Evolutionary conservation across 106 monocot genomes (phyloP).

Genomic region (Platanthera zijinensis): DNA sequence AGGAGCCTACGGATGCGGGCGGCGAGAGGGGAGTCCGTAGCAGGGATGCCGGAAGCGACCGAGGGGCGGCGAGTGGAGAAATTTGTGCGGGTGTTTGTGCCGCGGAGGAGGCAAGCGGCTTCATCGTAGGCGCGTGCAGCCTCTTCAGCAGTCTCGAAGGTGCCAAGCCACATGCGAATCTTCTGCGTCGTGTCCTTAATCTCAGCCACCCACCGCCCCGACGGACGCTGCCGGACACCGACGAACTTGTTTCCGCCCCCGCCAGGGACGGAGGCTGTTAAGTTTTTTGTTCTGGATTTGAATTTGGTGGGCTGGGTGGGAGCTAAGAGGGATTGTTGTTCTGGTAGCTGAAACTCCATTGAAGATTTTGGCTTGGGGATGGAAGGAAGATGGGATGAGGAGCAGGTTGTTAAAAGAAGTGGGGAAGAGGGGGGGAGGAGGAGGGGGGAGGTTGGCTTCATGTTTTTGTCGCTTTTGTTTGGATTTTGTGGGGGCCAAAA

Average conservation of each 20-base stretch:
- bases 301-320: conserved; percentile 6
- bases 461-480: conserved; percentile 4
- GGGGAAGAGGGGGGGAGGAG: neutral
- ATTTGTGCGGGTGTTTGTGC: conserved; percentile 61
- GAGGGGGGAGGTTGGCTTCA: neutral
- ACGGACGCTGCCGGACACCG: conserved; percentile 40
- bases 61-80: conserved; percentile 20
- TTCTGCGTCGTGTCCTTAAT: conserved; percentile 76
- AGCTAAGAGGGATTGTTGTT: neutral
- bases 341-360: conserved; percentile 4
- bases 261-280: neutral
- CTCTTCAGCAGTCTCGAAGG: conserved; percentile 64
- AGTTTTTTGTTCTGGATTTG: conserved; percentile 3
- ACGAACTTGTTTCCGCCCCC: neutral
- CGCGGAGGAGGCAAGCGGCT: conserved; percentile 67
- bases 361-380: neutral
- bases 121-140: conserved; percentile 63
- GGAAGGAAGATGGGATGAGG: neutral
- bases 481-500: conserved; percentile 4
- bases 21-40: conserved; percentile 20
- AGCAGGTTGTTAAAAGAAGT: neutral
- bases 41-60: neutral
- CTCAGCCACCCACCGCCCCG: conserved; percentile 73
- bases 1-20: conserved; percentile 13
- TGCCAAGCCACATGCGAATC: conserved; percentile 78